Evolutionary conservation across 352 stramenopile genomes (phyloP).

Genomic region (Aphanomyces euteiches): DNA sequence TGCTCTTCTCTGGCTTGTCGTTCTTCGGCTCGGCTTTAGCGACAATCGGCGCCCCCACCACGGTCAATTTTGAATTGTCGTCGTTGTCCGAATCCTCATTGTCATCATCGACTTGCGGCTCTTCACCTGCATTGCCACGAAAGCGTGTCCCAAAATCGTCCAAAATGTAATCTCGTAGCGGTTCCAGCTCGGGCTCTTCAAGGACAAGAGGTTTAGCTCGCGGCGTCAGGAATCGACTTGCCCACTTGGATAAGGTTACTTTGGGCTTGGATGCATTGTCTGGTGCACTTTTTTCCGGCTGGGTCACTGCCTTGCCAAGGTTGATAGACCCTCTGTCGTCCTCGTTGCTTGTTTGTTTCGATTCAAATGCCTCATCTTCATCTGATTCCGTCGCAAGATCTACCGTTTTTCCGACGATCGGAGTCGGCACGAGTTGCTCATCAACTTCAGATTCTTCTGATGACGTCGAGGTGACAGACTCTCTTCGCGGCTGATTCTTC

Average conservation of each 20-base stretch:
- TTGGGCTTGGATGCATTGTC: background rate
- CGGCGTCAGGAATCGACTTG: constrained; percentile 14
- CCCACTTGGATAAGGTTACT: constrained; percentile 19
- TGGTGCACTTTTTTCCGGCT: no score
- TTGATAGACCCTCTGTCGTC: no score
- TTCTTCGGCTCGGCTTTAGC: background rate
- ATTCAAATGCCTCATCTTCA: constrained; percentile 1
- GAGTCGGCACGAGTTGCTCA: background rate
- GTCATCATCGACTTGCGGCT: constrained; percentile 25
- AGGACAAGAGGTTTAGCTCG: background rate
- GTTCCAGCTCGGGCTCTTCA: constrained; percentile 46
- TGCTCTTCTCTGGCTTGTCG: constrained; percentile 26
- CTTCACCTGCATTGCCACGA: constrained; percentile 39
- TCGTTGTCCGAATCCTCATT: constrained; percentile 1
- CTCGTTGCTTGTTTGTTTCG: background rate
- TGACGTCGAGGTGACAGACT: background rate
- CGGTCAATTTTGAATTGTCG: background rate
- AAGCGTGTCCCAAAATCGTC: constrained; percentile 74
- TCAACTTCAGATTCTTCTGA: background rate
- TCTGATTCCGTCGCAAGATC: background rate
- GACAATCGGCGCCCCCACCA: background rate
- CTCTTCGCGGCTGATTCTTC: no score
- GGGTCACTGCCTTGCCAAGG: no score
- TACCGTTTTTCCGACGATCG: no score
- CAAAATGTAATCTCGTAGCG: constrained; percentile 81